Evolutionary conservation across 768 basidiomycete genomes (phyloP).

Genomic region (Podaxis pistillaris): DNA sequence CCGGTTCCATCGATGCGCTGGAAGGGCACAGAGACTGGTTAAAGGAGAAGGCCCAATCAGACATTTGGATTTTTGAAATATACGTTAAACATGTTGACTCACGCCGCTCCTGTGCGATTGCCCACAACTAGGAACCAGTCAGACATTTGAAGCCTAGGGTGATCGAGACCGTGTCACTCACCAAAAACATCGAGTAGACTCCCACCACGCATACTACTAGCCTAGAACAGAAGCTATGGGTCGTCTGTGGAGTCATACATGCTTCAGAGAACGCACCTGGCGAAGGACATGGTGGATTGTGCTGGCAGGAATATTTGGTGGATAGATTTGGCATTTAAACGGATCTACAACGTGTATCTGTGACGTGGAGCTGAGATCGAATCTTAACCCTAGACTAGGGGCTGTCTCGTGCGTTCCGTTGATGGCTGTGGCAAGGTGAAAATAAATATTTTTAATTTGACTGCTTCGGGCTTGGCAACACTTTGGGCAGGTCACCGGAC

Average conservation of each 20-base stretch:
- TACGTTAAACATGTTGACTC: slow-evolving; percentile 23
- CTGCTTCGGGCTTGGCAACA: slow-evolving; percentile 9
- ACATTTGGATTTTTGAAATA: slow-evolving; percentile 2
- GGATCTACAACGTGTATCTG: slow-evolving; percentile 1
- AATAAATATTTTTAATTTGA: slow-evolving; percentile 13
- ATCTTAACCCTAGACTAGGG: slow-evolving; percentile 12
- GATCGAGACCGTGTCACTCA: slow-evolving; percentile 33
- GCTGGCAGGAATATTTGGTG: slow-evolving; percentile 8
- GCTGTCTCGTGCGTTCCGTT: slow-evolving; percentile 9
- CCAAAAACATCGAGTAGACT: slow-evolving; percentile 92
- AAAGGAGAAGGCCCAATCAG: neutral
- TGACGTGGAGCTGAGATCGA: slow-evolving; percentile 12
- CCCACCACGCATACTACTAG: slow-evolving; percentile 78
- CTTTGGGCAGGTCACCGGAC: slow-evolving; percentile 7
- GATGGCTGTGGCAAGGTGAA: slow-evolving; percentile 3
- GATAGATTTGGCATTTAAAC: neutral
- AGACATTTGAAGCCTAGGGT: slow-evolving; percentile 7
- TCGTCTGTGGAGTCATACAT: neutral
- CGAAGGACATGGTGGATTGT: slow-evolving; percentile 27
- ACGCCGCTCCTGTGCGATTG: slow-evolving; percentile 93
- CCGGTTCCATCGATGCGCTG: slow-evolving; percentile 59
- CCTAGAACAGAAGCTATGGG: slow-evolving; percentile 31
- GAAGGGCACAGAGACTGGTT: slow-evolving; percentile 81
- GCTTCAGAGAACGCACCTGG: slow-evolving; percentile 20
- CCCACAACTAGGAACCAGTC: slow-evolving; percentile 64